phyloP scores from a whole-genome alignment of 495 filamentous ascomycete species.

The Rhizodiscina lignyota region DNA sequence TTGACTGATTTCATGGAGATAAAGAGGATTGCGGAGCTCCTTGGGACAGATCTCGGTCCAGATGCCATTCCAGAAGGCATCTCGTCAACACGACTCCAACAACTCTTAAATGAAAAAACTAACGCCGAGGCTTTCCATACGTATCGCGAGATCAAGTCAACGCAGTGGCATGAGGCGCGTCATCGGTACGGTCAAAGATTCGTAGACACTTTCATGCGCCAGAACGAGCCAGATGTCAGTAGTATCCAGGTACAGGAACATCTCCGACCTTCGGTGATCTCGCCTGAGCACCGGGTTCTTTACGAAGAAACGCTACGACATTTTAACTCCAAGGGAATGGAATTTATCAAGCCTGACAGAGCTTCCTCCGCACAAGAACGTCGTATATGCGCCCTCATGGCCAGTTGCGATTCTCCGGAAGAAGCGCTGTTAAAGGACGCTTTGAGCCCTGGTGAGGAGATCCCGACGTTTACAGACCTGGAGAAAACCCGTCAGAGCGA shows the following conservation, averaged over 20 bases:
- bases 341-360: too few species aligned
- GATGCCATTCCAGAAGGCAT: conserved; percentile 15
- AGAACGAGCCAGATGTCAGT: conserved; percentile 11
- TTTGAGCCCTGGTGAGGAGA: too few species aligned
- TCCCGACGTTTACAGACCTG: too few species aligned
- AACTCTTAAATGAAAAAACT: conserved; percentile 13
- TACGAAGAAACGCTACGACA: conserved; percentile 18
- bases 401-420: too few species aligned
- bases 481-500: too few species aligned
- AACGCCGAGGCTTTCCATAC: conserved; percentile 16
- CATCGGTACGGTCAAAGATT: conserved; percentile 13
- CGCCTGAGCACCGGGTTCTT: conserved; percentile 8
- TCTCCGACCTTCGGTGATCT: conserved; percentile 10
- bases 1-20: conserved; percentile 40
- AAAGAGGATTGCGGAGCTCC: conserved; percentile 35
- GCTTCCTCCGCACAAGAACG: too few species aligned
- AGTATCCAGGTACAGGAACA: conserved; percentile 5
- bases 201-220: conserved; percentile 17
- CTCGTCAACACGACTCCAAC: conserved; percentile 14
- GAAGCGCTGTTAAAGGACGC: too few species aligned
- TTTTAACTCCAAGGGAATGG: conserved; percentile 9
- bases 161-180: conserved; percentile 10
- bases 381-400: too few species aligned
- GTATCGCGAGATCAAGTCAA: conserved; percentile 8
- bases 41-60: conserved; percentile 31